Percentiles rank a stretch among this genome's conserved stretches.
These are phyloP conservation scores for Trichosanthes truncata DNA, from an alignment of 306 rosid species.

Conservation along the genomic window DNA sequence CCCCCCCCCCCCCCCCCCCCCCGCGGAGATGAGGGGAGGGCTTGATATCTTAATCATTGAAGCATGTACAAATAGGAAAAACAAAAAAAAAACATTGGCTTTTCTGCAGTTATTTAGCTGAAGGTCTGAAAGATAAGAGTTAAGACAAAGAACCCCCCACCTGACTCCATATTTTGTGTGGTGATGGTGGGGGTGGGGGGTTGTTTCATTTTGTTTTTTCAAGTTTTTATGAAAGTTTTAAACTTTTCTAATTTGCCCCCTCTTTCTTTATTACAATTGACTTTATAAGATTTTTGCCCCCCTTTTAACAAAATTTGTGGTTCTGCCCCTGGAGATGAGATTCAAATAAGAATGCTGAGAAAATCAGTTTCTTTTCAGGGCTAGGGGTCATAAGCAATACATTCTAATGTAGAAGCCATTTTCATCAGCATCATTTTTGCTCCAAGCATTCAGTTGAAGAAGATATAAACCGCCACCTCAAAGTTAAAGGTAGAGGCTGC, in stretches of 20 bases:
- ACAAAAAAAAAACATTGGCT: background rate
- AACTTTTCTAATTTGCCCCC: background rate
- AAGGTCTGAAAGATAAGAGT: background rate
- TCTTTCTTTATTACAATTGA: background rate
- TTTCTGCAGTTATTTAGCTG: background rate
- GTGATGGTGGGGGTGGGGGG: background rate
- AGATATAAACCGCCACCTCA: background rate
- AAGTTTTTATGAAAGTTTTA: background rate
- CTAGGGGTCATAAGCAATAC: background rate
- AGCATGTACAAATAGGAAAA: background rate
- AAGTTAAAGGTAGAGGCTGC: background rate
- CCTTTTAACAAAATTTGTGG: background rate
- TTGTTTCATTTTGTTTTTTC: background rate
- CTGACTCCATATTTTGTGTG: background rate
- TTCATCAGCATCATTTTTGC: background rate
- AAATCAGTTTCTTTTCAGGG: constrained; percentile 1
- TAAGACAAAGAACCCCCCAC: background rate
- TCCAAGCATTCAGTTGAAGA: background rate
- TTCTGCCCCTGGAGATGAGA: background rate
- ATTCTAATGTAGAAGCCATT: background rate
- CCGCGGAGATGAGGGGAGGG: background rate
- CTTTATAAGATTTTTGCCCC: background rate
- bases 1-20: too few relatives aligned
- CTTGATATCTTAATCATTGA: background rate
- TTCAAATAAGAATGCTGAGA: constrained; percentile 1